Evolutionary conservation across 108 stramenopile genomes (phyloP).

Genomic region (Nitzschia palea): DNA sequence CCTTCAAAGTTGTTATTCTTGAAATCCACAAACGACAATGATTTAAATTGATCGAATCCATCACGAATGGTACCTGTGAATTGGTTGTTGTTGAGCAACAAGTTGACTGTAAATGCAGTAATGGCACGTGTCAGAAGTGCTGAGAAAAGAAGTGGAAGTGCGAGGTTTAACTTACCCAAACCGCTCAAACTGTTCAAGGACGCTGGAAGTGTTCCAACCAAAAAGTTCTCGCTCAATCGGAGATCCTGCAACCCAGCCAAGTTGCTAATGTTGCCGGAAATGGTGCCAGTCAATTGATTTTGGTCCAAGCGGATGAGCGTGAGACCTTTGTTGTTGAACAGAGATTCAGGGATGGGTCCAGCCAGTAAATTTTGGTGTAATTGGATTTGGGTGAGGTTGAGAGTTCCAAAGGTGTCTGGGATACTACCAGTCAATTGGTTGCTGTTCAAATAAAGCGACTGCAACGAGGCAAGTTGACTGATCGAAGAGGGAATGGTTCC

Average conservation of each 20-base stretch:
- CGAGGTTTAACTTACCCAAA: conserved; percentile 24
- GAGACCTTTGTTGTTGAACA: conserved; percentile 18
- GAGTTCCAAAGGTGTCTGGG: conserved; percentile 24
- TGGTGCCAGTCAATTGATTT: conserved; percentile 41
- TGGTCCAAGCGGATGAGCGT: conserved; percentile 36
- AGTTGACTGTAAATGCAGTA: conserved; percentile 10
- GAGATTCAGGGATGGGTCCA: conserved; percentile 38
- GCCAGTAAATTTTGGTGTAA: conserved; percentile 32
- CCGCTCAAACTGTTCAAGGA: conserved; percentile 26
- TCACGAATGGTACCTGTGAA: conserved; percentile 46
- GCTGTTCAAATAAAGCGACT: conserved; percentile 23
- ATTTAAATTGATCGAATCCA: conserved; percentile 27
- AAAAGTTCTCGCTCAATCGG: conserved; percentile 28
- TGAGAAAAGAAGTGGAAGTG: background rate
- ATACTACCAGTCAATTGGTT: conserved; percentile 43
- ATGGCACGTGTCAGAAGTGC: background rate
- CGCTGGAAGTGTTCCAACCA: conserved; percentile 38
- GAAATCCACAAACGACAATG: conserved; percentile 41
- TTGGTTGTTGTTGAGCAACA: conserved; percentile 39
- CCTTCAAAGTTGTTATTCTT: conserved; percentile 37
- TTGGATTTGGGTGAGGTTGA: conserved; percentile 26
- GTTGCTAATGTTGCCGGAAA: conserved; percentile 31
- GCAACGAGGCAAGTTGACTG: conserved; percentile 21
- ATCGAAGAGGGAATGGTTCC: conserved; percentile 35
- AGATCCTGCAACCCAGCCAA: conserved; percentile 32